Conservation (phyloP, 345 rosid species). For the Anastatica hierochuntica region DNA sequence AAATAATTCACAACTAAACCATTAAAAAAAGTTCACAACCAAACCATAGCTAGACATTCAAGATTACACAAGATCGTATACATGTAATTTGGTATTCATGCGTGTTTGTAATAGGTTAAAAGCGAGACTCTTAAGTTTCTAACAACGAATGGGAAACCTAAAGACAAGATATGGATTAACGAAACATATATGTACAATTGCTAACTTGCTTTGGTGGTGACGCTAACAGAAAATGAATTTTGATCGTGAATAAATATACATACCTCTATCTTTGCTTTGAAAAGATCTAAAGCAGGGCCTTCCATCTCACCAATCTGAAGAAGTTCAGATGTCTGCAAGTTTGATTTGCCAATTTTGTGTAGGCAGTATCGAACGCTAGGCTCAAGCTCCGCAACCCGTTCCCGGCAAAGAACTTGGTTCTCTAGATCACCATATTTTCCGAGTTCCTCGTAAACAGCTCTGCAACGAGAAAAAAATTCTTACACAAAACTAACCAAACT, state of each 20-base stretch:
- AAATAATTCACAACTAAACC: background rate
- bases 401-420: constrained; percentile 90
- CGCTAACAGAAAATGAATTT: too few species aligned
- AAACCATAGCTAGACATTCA: constrained; percentile 3
- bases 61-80: too few species aligned
- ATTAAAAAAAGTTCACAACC: too few species aligned
- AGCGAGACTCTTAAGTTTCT: too few species aligned
- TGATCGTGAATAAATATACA: background rate
- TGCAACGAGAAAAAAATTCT: constrained; percentile 14
- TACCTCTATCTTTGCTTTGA: constrained; percentile 92
- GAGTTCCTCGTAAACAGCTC: constrained; percentile 97
- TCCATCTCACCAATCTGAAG: constrained; percentile 93
- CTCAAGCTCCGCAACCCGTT: constrained; percentile 95
- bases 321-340: constrained; percentile 81
- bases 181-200: too few species aligned
- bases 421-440: constrained; percentile 96
- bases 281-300: constrained; percentile 96
- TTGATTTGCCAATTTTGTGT: constrained; percentile 88
- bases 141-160: too few species aligned
- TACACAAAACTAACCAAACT: background rate
- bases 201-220: too few species aligned
- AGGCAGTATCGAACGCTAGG: constrained; percentile 88
- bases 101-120: too few species aligned
- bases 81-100: too few species aligned
- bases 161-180: too few species aligned